Evolutionary conservation across 2,329 filamentous ascomycete species (phyloP).

Genomic region (Monilinia polystroma): DNA sequence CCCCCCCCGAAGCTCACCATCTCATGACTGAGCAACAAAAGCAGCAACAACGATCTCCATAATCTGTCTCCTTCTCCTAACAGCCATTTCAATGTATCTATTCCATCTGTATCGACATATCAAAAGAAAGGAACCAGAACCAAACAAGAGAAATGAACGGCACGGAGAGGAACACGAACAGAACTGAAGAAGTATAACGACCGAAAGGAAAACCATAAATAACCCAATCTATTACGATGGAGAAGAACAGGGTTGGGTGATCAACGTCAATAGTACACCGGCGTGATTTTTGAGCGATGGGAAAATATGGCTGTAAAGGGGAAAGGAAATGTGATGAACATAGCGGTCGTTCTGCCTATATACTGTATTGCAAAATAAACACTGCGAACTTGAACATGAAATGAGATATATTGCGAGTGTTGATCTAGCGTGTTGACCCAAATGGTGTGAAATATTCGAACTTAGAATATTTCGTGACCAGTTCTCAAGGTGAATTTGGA

Average conservation of each 20-base stretch:
- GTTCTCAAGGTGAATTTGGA: no score
- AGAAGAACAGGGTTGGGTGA: background rate
- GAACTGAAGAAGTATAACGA: background rate
- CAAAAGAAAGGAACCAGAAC: background rate
- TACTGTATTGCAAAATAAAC: no score
- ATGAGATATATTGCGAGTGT: no score
- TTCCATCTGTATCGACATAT: background rate
- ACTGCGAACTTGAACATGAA: no score
- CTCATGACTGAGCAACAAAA: background rate
- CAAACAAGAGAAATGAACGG: background rate
- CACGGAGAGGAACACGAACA: no score
- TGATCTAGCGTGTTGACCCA: no score
- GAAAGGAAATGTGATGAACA: no score
- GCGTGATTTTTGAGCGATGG: background rate
- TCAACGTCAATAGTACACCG: background rate
- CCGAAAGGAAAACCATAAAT: background rate
- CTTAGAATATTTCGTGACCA: no score
- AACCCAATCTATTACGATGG: constrained; percentile 6
- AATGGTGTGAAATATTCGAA: no score
- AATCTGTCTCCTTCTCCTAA: background rate
- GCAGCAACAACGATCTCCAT: background rate
- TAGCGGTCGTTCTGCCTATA: no score
- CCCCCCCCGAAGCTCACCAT: background rate
- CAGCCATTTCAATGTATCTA: background rate
- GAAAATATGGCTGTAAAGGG: no score